These are phyloP conservation scores for Vachellia collinsii DNA, from an alignment of 306 rosid genomes.

Conservation along the genomic window DNA sequence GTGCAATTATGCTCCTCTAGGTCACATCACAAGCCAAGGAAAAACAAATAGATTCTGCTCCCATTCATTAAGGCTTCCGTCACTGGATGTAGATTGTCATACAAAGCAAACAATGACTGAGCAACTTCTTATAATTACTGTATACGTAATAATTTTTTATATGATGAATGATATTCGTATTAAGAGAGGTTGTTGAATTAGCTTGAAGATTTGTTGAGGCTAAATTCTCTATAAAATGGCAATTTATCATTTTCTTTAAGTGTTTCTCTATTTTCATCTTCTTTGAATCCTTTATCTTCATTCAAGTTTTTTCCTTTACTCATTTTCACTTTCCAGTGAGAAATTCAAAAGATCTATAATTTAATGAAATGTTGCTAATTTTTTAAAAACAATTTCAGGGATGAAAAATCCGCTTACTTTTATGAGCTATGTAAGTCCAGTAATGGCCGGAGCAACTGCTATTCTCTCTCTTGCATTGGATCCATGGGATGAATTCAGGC, in stretches of 20 bases:
- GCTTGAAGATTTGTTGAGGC: conserved; percentile 12
- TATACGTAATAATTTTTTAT: too few relatives aligned
- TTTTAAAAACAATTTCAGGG: conserved; percentile 59
- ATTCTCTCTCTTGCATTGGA: conserved; percentile 79
- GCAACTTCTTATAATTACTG: too few relatives aligned
- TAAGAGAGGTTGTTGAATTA: neutral
- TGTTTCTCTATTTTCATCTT: conserved; percentile 9
- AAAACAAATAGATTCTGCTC: too few relatives aligned
- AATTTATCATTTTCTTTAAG: neutral
- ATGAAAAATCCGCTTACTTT: conserved; percentile 87
- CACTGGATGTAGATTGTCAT: too few relatives aligned
- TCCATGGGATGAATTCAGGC: conserved; percentile 82
- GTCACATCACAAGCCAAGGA: too few relatives aligned
- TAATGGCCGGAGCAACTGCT: conserved; percentile 81
- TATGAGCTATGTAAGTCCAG: conserved; percentile 95
- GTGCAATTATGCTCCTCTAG: too few relatives aligned
- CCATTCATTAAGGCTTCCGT: too few relatives aligned
- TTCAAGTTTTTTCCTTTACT: neutral
- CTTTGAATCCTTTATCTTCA: neutral
- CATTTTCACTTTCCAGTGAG: conserved; percentile 6
- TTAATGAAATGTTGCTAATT: conserved; percentile 14
- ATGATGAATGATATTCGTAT: neutral
- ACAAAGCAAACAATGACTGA: too few relatives aligned
- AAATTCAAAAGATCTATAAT: conserved; percentile 17
- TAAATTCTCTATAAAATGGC: conserved; percentile 19